A percentile compares a stretch with the other conserved stretches of the same genome.
phyloP scores from a whole-genome alignment of 2,329 filamentous ascomycete species.

The Ampelomyces quisqualis region DNA sequence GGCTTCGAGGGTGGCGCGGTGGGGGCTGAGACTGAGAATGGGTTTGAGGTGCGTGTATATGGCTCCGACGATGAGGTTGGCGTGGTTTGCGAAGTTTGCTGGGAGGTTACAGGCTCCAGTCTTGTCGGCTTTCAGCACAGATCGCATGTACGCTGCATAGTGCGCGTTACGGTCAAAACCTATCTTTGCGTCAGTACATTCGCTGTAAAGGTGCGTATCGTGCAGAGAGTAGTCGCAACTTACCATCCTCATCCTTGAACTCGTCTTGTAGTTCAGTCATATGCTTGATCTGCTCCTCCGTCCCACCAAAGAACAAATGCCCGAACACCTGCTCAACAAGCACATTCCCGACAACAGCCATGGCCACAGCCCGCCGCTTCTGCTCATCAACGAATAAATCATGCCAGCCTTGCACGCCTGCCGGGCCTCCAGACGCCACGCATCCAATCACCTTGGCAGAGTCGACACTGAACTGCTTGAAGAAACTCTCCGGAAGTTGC shows the following conservation, averaged over 20 bases:
- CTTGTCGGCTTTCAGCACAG: neutral
- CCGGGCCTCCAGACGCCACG: conserved; percentile 29
- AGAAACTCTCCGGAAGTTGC: conserved; percentile 2
- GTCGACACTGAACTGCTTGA: conserved; percentile 7
- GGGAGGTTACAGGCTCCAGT: conserved; percentile 13
- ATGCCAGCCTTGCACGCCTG: conserved; percentile 25
- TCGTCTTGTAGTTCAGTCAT: conserved; percentile 14
- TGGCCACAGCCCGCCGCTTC: conserved; percentile 26
- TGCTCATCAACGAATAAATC: conserved; percentile 21
- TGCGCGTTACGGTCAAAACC: conserved; percentile 23
- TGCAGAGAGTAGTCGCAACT: conserved; percentile 1
- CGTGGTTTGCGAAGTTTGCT: conserved; percentile 25
- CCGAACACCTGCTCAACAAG: conserved; percentile 34
- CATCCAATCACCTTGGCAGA: conserved; percentile 28
- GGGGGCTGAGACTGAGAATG: conserved; percentile 13
- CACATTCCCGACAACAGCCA: conserved; percentile 33
- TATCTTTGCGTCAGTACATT: neutral
- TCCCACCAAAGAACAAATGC: conserved; percentile 29
- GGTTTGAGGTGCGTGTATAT: conserved; percentile 26
- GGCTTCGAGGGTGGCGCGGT: neutral
- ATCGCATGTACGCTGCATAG: conserved; percentile 13
- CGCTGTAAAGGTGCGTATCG: conserved; percentile 2
- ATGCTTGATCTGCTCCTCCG: conserved; percentile 1
- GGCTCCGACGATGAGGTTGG: conserved; percentile 14
- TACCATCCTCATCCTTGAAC: conserved; percentile 24